Evolutionary conservation across 495 filamentous ascomycete genomes (phyloP).

Genomic region (Tuber aestivum): DNA sequence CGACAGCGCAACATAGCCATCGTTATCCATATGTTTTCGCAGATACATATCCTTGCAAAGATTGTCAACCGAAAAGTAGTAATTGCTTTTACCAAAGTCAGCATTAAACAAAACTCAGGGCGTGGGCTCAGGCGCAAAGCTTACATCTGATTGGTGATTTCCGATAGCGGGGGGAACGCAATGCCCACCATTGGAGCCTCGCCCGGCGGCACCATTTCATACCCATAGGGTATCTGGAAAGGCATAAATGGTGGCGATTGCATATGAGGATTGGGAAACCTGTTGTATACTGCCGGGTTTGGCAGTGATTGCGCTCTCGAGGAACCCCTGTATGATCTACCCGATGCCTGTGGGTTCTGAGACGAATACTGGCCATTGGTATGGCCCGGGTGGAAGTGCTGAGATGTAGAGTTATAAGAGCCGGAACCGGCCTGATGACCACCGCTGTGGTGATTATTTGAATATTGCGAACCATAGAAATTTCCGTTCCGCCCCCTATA

Average conservation of each 20-base stretch:
- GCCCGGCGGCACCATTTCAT: conserved; percentile 48
- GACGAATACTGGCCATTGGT: conserved; percentile 35
- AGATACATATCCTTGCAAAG: conserved; percentile 90
- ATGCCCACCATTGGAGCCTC: conserved; percentile 42
- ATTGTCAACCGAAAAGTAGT: conserved; percentile 96
- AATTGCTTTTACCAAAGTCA: conserved; percentile 51
- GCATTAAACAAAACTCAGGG: conserved; percentile 17
- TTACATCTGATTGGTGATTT: conserved; percentile 65
- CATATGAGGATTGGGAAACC: conserved; percentile 39
- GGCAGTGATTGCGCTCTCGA: conserved; percentile 20
- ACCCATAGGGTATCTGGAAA: conserved; percentile 54
- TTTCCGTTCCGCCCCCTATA: conserved; percentile 45
- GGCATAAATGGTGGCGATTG: conserved; percentile 33
- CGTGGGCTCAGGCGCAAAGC: conserved; percentile 21
- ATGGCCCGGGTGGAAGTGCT: conserved; percentile 27
- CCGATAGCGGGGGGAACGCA: conserved; percentile 50
- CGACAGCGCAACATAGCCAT: conserved; percentile 77
- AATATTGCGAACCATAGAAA: conserved; percentile 16
- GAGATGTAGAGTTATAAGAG: conserved; percentile 30
- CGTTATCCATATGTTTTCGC: conserved; percentile 83
- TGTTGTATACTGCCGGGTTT: conserved; percentile 19
- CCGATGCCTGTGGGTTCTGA: conserved; percentile 30
- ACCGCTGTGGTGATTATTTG: conserved; percentile 22
- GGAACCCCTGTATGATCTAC: conserved; percentile 25
- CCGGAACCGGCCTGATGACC: conserved; percentile 25